Evolutionary conservation across 257 asterid genomes (phyloP), one percentile per base, ranked within the genome.

Genomic region (Penstemon newberryi): DNA sequence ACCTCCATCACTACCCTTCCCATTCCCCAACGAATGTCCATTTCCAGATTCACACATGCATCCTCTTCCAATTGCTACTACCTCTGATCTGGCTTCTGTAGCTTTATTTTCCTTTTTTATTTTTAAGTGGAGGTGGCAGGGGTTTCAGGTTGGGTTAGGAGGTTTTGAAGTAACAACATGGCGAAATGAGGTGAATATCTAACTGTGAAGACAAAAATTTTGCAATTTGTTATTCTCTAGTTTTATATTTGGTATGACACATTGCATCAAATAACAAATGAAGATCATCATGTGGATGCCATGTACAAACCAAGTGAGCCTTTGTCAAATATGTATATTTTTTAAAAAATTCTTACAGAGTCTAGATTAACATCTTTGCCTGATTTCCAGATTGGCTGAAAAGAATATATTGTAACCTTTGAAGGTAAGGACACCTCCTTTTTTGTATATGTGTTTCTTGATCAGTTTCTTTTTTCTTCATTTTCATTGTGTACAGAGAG

Each of bases 321-420:
- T 39, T 61, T 50, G 33, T 46, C 42, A 57, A 65, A n/a, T 46
- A 56, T 70, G 67, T 54, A n/a, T 43, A 47, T 42, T 36, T 63
- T 39, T 40, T 3, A 52, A 67, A 43, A 36, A 40, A 58, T 70
- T 47, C 10, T 63, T 59, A 39, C 36, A 63, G 66, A 57, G n/a
- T 60, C 59, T 50, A 47, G 66, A 54, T 73, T 50, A 65, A 15
- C n/a, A 47, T 54, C 66, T 75, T 69, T 73, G 49, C 75, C 62
- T 72, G 61, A 37, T 67, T 61, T 64, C 62, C 85, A 93, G 99
- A 70, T 84, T 93, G 74, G 96, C 99, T 42, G 97, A 93, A 80
- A 88, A 78, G 66, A 76, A 65, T 60, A 75, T 86, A 61, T 75
- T 93, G 42, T 89, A 85, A 81, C 79, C 95, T 8, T 66, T 93